Evolutionary conservation across 805 yeast genomes (phyloP).

Genomic region (Wickerhamiella azymoides): DNA sequence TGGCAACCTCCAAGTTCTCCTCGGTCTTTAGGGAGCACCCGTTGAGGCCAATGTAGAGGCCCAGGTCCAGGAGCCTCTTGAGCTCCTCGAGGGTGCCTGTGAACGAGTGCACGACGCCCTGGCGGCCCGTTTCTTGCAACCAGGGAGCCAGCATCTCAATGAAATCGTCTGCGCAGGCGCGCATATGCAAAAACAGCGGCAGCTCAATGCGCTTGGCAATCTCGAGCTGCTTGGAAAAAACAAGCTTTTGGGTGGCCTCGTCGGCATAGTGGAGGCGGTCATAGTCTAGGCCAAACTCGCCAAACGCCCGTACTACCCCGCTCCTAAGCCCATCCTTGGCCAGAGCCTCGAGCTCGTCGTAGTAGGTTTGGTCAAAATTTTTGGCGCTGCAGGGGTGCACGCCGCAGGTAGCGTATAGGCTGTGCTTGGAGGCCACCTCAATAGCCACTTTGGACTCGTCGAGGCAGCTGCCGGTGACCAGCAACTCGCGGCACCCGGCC

Average conservation of each 20-base stretch:
- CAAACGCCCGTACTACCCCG: constrained; percentile 65
- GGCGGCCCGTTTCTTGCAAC: constrained; percentile 27
- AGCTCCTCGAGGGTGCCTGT: constrained; percentile 69
- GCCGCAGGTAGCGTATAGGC: constrained; percentile 53
- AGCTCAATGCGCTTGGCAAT: constrained; percentile 37
- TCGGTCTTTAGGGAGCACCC: constrained; percentile 82
- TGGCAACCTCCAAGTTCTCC: constrained; percentile 56
- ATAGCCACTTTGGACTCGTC: constrained; percentile 52
- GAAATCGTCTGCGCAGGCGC: constrained; percentile 76
- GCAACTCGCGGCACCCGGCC: constrained; percentile 51
- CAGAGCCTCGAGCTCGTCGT: constrained; percentile 36
- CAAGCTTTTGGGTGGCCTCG: constrained; percentile 47
- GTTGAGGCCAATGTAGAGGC: constrained; percentile 67
- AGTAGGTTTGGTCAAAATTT: constrained; percentile 26
- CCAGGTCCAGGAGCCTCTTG: constrained; percentile 38
- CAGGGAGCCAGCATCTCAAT: constrained; percentile 49
- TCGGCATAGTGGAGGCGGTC: constrained; percentile 73
- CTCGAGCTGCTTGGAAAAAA: constrained; percentile 63
- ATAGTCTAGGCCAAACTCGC: constrained; percentile 92
- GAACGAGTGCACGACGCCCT: constrained; percentile 90
- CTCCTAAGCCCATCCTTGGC: constrained; percentile 33
- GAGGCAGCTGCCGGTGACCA: constrained; percentile 74
- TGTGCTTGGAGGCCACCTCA: constrained; percentile 34
- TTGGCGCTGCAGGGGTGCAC: constrained; percentile 86
- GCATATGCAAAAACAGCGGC: constrained; percentile 83